Evolutionary conservation across 768 basidiomycete species (phyloP).

Genomic region (Suillus spraguei): DNA sequence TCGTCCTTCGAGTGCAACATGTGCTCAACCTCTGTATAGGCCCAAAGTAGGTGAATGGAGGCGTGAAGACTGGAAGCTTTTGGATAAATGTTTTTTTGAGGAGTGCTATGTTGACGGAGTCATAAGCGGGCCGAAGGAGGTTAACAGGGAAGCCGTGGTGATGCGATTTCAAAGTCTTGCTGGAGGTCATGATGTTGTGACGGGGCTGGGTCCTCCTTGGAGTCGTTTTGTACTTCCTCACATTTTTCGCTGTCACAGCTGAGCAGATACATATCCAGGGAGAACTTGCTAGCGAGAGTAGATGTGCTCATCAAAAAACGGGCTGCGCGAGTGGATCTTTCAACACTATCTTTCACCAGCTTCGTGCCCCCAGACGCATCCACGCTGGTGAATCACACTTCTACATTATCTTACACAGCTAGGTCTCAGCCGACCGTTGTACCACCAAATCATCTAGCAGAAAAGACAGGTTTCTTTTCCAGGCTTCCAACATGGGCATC

Average conservation of each 20-base stretch:
- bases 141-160: constrained; percentile 61
- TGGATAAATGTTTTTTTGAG: constrained; percentile 81
- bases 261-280: constrained; percentile 15
- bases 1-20: background rate
- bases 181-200: constrained; percentile 46
- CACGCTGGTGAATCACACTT: background rate
- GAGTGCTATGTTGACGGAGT: constrained; percentile 56
- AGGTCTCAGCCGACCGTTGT: constrained; percentile 20
- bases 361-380: constrained; percentile 5
- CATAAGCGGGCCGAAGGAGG: constrained; percentile 40
- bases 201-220: constrained; percentile 55
- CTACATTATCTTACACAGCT: constrained; percentile 15
- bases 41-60: constrained; percentile 50
- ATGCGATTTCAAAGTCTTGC: constrained; percentile 53
- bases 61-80: constrained; percentile 76
- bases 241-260: background rate
- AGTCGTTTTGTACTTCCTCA: constrained; percentile 45
- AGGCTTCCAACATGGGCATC: constrained; percentile 52
- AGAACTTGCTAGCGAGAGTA: constrained; percentile 31
- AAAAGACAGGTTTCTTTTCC: constrained; percentile 63
- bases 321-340: constrained; percentile 15
- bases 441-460: constrained; percentile 39
- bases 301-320: constrained; percentile 33
- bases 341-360: background rate
- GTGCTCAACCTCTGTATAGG: background rate